These are phyloP conservation scores for Talaromyces sp. DNA, from an alignment of 2,329 filamentous ascomycete genomes.

Conservation along the genomic window DNA sequence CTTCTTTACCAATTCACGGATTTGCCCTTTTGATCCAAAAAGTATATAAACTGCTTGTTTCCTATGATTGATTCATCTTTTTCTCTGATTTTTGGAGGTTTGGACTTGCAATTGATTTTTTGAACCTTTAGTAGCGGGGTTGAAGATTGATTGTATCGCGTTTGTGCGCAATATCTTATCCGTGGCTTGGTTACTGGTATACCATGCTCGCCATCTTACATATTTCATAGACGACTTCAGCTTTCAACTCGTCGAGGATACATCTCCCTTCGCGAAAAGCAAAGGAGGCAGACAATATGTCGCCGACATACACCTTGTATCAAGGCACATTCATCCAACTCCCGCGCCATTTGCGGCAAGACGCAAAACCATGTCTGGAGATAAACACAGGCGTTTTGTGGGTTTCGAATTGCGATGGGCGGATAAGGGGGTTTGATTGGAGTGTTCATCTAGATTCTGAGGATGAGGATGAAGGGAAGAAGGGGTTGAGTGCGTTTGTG, in stretches of 20 bases:
- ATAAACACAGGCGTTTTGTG: slow-evolving; percentile 51
- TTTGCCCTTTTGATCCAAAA: neutral
- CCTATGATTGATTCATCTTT: no score
- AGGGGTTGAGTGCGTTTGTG: slow-evolving; percentile 28
- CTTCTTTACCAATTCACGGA: neutral
- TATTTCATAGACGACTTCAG: neutral
- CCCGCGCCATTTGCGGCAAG: slow-evolving; percentile 34
- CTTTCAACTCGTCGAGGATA: no score
- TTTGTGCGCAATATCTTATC: neutral
- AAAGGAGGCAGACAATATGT: no score
- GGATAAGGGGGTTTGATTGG: slow-evolving; percentile 39
- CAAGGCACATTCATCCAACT: slow-evolving; percentile 62
- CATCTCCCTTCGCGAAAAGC: no score
- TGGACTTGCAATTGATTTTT: neutral
- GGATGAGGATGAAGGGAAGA: neutral
- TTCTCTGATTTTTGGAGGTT: neutral
- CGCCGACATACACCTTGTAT: slow-evolving; percentile 48
- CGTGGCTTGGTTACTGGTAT: no score
- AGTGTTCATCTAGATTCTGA: slow-evolving; percentile 16
- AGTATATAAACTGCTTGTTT: neutral
- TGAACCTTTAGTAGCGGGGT: neutral
- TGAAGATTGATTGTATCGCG: no score
- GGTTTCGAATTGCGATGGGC: slow-evolving; percentile 35
- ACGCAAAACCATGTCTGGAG: slow-evolving; percentile 53
- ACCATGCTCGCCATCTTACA: neutral